These are phyloP conservation scores for Anthracocystis panici-leucophaei DNA, from an alignment of 1,284 basidiomycete species.

Conservation along the genomic window DNA sequence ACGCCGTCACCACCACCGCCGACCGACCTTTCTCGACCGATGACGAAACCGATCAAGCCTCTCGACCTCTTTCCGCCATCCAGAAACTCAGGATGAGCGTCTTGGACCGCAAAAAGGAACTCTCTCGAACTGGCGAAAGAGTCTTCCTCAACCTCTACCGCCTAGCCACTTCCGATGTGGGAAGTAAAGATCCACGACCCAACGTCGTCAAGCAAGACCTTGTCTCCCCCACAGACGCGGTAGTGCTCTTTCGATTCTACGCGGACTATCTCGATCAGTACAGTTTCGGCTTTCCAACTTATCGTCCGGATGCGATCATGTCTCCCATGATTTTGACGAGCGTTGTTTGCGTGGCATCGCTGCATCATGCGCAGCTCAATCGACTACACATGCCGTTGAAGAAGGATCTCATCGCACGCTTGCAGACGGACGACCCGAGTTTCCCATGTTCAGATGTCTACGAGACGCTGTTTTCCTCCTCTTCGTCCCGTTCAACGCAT, in stretches of 20 bases:
- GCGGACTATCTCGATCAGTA: constrained; percentile 47
- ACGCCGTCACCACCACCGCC: background rate
- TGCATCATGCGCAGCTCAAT: constrained; percentile 44
- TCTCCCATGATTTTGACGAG: constrained; percentile 41
- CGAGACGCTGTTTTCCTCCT: constrained; percentile 43
- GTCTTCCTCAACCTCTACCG: constrained; percentile 40
- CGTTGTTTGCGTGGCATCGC: constrained; percentile 30
- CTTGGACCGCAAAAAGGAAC: constrained; percentile 35
- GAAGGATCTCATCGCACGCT: constrained; percentile 27
- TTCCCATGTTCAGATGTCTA: constrained; percentile 37
- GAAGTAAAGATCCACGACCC: constrained; percentile 37
- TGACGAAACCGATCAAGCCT: constrained; percentile 34
- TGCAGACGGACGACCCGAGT: constrained; percentile 38
- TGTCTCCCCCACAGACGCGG: constrained; percentile 29
- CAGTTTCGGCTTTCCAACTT: constrained; percentile 41
- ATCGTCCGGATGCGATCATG: constrained; percentile 44
- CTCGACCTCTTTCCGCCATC: constrained; percentile 27
- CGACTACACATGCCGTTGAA: constrained; percentile 28
- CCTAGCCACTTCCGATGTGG: constrained; percentile 29
- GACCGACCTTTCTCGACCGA: constrained; percentile 27
- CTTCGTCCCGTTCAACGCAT: constrained; percentile 9
- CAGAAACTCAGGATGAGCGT: constrained; percentile 44
- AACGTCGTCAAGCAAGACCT: constrained; percentile 46
- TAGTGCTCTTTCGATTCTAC: constrained; percentile 40
- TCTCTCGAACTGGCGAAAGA: constrained; percentile 19